phyloP scores from a whole-genome alignment of 2,329 filamentous ascomycete genomes.

The Metarhizium brunneum region DNA sequence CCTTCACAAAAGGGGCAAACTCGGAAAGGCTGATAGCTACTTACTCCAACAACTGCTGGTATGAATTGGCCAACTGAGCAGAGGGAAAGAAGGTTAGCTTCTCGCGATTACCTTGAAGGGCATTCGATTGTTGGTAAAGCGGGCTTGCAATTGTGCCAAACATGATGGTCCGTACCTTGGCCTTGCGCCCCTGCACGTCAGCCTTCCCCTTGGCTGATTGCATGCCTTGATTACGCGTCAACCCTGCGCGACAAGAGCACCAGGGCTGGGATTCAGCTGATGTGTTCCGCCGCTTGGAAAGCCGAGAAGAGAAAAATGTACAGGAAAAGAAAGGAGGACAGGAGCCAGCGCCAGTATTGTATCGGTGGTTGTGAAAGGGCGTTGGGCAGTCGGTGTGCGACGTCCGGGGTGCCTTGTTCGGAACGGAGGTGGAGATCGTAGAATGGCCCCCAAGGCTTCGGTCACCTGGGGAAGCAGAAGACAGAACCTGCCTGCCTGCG shows the following conservation, averaged over 20 bases:
- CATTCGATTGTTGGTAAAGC: background rate
- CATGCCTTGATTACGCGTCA: conserved; percentile 32
- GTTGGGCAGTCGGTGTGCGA: background rate
- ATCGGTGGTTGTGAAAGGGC: background rate
- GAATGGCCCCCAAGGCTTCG: no score
- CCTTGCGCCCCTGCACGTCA: conserved; percentile 51
- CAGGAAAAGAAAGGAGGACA: background rate
- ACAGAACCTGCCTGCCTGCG: no score
- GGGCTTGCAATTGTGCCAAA: background rate
- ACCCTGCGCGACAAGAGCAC: conserved; percentile 2
- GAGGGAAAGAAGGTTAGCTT: background rate
- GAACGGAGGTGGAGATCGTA: no score
- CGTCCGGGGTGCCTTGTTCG: background rate
- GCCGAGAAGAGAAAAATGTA: background rate
- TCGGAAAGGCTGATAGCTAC: conserved; percentile 20
- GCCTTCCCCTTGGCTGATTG: conserved; percentile 45
- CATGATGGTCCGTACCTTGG: conserved; percentile 35
- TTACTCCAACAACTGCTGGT: conserved; percentile 91
- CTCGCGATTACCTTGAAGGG: background rate
- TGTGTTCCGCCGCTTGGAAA: background rate
- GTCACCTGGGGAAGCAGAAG: no score
- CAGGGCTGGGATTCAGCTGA: background rate
- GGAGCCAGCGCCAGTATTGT: background rate
- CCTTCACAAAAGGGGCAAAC: background rate
- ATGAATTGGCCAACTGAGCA: conserved; percentile 81